Evolutionary conservation across 2,329 filamentous ascomycete genomes (phyloP).

Genomic region (Colletotrichum tropicicola): DNA sequence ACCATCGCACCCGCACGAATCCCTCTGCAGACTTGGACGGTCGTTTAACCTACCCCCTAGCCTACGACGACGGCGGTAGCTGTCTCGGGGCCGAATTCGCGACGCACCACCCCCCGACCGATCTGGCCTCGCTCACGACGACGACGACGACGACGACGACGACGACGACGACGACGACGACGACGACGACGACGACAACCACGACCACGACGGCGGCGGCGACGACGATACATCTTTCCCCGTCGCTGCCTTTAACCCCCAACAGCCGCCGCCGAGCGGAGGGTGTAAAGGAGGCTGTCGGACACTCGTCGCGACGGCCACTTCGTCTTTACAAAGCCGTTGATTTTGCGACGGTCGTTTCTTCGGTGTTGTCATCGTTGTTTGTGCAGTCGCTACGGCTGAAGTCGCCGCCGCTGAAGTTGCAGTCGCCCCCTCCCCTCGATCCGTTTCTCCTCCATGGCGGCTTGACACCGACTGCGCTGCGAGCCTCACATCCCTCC

Average conservation of each 20-base stretch:
- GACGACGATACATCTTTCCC: neutral
- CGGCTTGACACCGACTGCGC: conserved; percentile 38
- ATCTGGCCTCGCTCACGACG: neutral
- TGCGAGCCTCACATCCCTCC: conserved; percentile 31
- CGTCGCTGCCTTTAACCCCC: conserved; percentile 20
- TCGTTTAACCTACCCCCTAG: conserved; percentile 1
- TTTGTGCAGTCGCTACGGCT: neutral
- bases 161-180: too few relatives aligned
- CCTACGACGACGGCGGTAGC: conserved; percentile 29
- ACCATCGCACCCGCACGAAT: neutral
- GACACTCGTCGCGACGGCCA: neutral
- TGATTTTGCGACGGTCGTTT: neutral
- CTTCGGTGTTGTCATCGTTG: neutral
- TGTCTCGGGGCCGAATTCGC: conserved; percentile 28
- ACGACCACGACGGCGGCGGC: too few relatives aligned
- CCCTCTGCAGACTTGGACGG: neutral
- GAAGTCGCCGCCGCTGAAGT: neutral
- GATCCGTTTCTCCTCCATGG: conserved; percentile 36
- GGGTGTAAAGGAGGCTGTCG: neutral
- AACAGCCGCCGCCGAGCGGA: conserved; percentile 14
- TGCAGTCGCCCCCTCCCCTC: neutral
- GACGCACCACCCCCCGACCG: conserved; percentile 3
- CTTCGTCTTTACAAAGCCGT: neutral
- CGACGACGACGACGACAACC: too few relatives aligned
- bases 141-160: too few relatives aligned